A percentile compares a stretch with the other conserved stretches of the same genome.
These are phyloP conservation scores for Parasarocladium wereldwijsianum DNA, from an alignment of 2,329 filamentous ascomycete species.

Conservation along the genomic window DNA sequence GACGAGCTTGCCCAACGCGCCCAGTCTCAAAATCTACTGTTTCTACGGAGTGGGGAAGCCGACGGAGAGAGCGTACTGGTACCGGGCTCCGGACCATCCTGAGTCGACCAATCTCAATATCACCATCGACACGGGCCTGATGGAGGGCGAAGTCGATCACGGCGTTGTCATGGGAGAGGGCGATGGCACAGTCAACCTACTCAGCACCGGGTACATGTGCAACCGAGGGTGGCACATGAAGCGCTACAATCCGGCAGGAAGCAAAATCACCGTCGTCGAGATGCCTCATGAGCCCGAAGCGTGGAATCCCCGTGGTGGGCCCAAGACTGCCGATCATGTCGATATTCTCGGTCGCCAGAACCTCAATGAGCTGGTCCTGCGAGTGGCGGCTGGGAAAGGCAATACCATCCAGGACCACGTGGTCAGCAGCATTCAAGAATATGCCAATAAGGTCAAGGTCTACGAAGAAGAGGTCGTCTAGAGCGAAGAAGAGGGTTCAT, in stretches of 20 bases:
- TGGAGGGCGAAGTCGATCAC: slow-evolving; percentile 52
- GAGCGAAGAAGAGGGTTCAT: slow-evolving; percentile 4
- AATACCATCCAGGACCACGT: slow-evolving; percentile 64
- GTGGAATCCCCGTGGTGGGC: slow-evolving; percentile 67
- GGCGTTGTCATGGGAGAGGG: slow-evolving; percentile 94
- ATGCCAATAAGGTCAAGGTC: slow-evolving; percentile 71
- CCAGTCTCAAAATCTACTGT: slow-evolving; percentile 87
- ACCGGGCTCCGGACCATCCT: slow-evolving; percentile 54
- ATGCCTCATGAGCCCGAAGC: slow-evolving; percentile 94
- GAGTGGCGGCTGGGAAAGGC: slow-evolving; percentile 74
- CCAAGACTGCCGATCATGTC: slow-evolving; percentile 75
- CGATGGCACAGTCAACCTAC: slow-evolving; percentile 87
- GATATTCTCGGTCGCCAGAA: slow-evolving; percentile 84
- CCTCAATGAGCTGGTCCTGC: slow-evolving; percentile 79
- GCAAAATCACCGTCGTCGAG: slow-evolving; percentile 73
- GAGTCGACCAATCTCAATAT: slow-evolving; percentile 54
- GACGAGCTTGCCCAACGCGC: slow-evolving; percentile 71
- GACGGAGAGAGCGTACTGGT: slow-evolving; percentile 87
- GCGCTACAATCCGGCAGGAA: slow-evolving; percentile 78
- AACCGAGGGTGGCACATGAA: slow-evolving; percentile 87
- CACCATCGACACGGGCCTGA: slow-evolving; percentile 54
- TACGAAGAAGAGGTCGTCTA: slow-evolving; percentile 41
- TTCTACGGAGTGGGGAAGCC: slow-evolving; percentile 94
- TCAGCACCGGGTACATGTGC: slow-evolving; percentile 94
- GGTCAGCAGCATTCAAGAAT: slow-evolving; percentile 67